Percentiles rank a stretch among this genome's conserved stretches.
These are phyloP conservation scores for Knufia fluminis DNA, from an alignment of 2,329 filamentous ascomycete species.

Conservation along the genomic window DNA sequence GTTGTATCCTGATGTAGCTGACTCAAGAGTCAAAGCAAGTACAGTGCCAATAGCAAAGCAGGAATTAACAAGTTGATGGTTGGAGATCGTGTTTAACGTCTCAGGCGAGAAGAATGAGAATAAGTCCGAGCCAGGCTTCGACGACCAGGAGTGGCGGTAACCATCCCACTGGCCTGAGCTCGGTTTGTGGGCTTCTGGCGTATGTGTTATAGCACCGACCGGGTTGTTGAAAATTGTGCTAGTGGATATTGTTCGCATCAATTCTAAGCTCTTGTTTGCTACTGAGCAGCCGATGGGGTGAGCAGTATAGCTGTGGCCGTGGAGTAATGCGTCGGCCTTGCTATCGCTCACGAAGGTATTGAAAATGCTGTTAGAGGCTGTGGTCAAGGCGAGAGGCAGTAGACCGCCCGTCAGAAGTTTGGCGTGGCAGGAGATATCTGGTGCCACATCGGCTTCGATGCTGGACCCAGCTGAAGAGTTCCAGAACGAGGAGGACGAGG, in stretches of 20 bases:
- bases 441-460: conserved; percentile 37
- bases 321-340: conserved; percentile 69
- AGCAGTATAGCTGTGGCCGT: conserved; percentile 81
- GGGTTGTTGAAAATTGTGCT: not conserved
- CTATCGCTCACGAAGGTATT: conserved; percentile 59
- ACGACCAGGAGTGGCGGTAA: conserved; percentile 3
- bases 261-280: conserved; percentile 55
- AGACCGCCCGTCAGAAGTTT: conserved; percentile 77
- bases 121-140: conserved; percentile 20
- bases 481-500: conserved; percentile 62
- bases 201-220: not conserved
- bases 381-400: conserved; percentile 65
- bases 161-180: not conserved
- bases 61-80: conserved; percentile 47
- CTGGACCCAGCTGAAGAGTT: conserved; percentile 5
- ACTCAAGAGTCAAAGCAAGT: conserved; percentile 53
- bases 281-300: conserved; percentile 75
- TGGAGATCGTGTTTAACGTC: conserved; percentile 53
- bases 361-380: conserved; percentile 67
- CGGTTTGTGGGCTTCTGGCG: not conserved
- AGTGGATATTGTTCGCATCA: conserved; percentile 37
- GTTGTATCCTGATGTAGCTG: conserved; percentile 46
- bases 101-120: conserved; percentile 65
- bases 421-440: conserved; percentile 72
- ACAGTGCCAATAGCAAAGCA: conserved; percentile 69